Percentiles rank a stretch among this genome's conserved stretches.
Evolutionary conservation across 2,329 filamentous ascomycete species (phyloP).

Genomic region (Tolypocladium inflatum): DNA sequence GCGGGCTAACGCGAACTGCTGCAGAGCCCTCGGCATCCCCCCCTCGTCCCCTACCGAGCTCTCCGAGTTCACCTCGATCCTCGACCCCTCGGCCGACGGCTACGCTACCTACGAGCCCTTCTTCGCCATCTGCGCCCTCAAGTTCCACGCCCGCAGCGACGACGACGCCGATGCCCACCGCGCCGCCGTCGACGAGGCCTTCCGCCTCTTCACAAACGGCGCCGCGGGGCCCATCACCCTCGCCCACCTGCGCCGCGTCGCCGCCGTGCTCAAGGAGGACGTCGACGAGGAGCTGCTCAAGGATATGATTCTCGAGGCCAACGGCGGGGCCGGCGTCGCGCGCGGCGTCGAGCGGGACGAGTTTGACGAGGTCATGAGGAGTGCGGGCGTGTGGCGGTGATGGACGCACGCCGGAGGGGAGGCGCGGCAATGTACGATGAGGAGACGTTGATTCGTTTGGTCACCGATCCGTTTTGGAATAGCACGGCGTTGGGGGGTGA

Average conservation of each 20-base stretch:
- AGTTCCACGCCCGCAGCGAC: conserved; percentile 56
- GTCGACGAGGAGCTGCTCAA: conserved; percentile 73
- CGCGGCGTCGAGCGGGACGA: conserved; percentile 68
- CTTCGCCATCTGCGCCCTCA: conserved; percentile 78
- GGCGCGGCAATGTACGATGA: background rate
- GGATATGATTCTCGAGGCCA: conserved; percentile 95
- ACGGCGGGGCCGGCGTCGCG: conserved; percentile 63
- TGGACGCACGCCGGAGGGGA: background rate
- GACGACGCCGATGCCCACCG: conserved; percentile 45
- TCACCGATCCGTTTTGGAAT: background rate
- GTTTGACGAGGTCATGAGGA: conserved; percentile 77
- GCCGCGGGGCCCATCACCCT: conserved; percentile 59
- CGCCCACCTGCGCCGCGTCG: conserved; percentile 67
- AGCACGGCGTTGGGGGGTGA: conserved; percentile 4
- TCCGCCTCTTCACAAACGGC: conserved; percentile 63
- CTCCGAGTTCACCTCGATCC: conserved; percentile 63
- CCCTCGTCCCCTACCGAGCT: conserved; percentile 58
- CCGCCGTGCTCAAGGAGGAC: conserved; percentile 72
- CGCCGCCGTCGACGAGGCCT: conserved; percentile 71
- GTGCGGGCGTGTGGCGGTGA: conserved; percentile 75
- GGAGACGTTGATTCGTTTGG: background rate
- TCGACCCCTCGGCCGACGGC: conserved; percentile 76
- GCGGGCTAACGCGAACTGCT: background rate
- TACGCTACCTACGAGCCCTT: conserved; percentile 74
- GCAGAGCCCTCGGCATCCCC: conserved; percentile 71